Percentiles rank a stretch among this genome's conserved stretches.
Conservation (phyloP, 129 eudicot genomes). For the Flaveria trinervia region DNA sequence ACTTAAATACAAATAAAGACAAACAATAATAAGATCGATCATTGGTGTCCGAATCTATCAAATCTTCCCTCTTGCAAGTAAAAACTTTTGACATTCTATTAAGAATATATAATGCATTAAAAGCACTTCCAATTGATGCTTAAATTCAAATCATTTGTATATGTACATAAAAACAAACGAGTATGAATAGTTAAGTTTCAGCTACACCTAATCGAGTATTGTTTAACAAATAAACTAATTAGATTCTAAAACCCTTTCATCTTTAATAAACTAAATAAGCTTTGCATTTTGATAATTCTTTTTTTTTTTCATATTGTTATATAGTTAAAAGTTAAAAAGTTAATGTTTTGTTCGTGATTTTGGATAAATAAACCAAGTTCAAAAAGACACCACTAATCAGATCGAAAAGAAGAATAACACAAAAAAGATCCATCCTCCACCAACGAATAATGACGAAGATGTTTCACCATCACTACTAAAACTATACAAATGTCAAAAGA, state of each 20-base stretch:
- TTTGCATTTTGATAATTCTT: too few relatives aligned
- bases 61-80: not conserved
- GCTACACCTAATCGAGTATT: not conserved
- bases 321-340: too few relatives aligned
- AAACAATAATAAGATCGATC: not conserved
- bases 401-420: not conserved
- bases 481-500: not conserved
- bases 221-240: not conserved
- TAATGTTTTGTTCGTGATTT: too few relatives aligned
- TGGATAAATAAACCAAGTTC: not conserved
- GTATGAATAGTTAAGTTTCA: too few relatives aligned
- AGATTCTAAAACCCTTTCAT: not conserved
- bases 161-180: too few relatives aligned
- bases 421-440: slow-evolving; percentile 3
- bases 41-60: slow-evolving; percentile 10
- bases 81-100: not conserved
- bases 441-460: not conserved
- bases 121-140: not conserved
- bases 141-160: not conserved
- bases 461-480: not conserved
- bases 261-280: not conserved
- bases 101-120: not conserved
- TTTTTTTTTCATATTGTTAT: too few relatives aligned
- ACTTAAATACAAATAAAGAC: not conserved
- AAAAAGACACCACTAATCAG: not conserved